phyloP scores from a whole-genome alignment of 805 yeast genomes.

The Candida succiphila region DNA sequence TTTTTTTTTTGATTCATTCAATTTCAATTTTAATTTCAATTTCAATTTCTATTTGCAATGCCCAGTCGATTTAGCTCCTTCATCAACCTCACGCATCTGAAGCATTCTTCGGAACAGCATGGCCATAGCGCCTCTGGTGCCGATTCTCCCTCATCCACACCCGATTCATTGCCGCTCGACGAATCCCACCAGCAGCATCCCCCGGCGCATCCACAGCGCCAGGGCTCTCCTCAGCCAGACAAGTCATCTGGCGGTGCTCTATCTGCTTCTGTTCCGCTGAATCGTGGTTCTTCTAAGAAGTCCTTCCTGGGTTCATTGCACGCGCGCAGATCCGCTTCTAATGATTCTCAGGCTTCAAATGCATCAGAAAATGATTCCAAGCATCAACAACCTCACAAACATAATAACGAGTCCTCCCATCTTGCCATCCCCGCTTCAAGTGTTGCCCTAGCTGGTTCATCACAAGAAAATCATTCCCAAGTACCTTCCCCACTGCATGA shows the following conservation, averaged over 20 bases:
- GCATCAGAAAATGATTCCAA: slow-evolving; percentile 11
- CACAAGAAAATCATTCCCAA: too few relatives aligned
- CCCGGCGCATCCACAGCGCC: neutral
- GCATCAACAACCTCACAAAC: neutral
- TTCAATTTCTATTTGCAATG: too few relatives aligned
- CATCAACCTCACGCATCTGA: slow-evolving; percentile 13
- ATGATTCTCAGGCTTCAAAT: slow-evolving; percentile 17
- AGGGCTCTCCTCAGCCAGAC: too few relatives aligned
- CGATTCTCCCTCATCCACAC: slow-evolving; percentile 7
- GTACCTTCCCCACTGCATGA: slow-evolving; percentile 1
- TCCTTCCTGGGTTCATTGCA: slow-evolving; percentile 21
- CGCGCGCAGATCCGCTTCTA: slow-evolving; percentile 19
- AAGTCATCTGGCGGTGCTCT: too few relatives aligned
- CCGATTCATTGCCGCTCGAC: neutral
- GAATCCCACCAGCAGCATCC: neutral
- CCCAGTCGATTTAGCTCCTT: slow-evolving; percentile 20
- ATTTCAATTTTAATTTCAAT: too few relatives aligned
- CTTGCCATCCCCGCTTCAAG: neutral
- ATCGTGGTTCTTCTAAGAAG: slow-evolving; percentile 16
- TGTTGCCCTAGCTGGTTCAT: neutral
- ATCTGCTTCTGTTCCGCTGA: slow-evolving; percentile 1
- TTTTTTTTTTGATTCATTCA: too few relatives aligned
- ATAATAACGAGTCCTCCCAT: slow-evolving; percentile 1
- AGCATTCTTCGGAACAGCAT: neutral
- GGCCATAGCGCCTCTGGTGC: slow-evolving; percentile 2